Percentiles rank a stretch among this genome's conserved stretches.
These are phyloP conservation scores for Scheffersomyces cryptocercus DNA, from an alignment of 1,139 yeast genomes.

Conservation along the genomic window DNA sequence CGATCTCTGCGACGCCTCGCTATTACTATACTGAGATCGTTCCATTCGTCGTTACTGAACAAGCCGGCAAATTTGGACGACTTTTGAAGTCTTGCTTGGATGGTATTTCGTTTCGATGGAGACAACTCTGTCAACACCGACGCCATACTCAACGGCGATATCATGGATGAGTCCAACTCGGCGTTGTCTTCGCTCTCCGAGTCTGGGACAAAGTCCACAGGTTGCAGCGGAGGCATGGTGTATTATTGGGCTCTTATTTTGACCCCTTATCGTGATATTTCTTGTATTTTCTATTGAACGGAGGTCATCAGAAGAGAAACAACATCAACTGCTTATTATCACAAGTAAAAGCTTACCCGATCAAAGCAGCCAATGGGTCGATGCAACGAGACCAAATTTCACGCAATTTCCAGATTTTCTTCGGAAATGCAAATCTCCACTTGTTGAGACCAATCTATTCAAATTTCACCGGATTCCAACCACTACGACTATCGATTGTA, in stretches of 20 bases:
- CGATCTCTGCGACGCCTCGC: neutral
- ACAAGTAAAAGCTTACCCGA: too few species aligned
- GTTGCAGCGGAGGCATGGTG: constrained; percentile 1
- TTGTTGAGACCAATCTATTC: too few species aligned
- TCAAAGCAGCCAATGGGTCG: too few species aligned
- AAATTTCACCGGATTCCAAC: too few species aligned
- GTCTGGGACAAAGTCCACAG: constrained; percentile 15
- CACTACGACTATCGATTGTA: too few species aligned
- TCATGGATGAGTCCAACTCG: constrained; percentile 9
- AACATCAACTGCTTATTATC: too few species aligned
- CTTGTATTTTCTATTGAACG: neutral
- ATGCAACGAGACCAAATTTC: too few species aligned
- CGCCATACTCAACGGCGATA: constrained; percentile 11
- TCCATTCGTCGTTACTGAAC: constrained; percentile 7
- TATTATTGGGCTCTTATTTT: constrained; percentile 3
- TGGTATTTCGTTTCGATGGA: constrained; percentile 6
- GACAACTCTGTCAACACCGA: constrained; percentile 5
- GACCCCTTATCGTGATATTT: constrained; percentile 1
- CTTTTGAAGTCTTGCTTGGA: constrained; percentile 1
- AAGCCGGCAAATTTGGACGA: constrained; percentile 2
- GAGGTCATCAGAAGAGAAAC: too few species aligned
- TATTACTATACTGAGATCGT: constrained; percentile 4
- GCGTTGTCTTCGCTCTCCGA: constrained; percentile 14
- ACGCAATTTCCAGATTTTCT: too few species aligned
- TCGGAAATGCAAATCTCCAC: too few species aligned